Evolutionary conservation across 2,329 filamentous ascomycete genomes (phyloP), one percentile per base, ranked within the genome.

Genomic region (Aureobasidium sp.): DNA sequence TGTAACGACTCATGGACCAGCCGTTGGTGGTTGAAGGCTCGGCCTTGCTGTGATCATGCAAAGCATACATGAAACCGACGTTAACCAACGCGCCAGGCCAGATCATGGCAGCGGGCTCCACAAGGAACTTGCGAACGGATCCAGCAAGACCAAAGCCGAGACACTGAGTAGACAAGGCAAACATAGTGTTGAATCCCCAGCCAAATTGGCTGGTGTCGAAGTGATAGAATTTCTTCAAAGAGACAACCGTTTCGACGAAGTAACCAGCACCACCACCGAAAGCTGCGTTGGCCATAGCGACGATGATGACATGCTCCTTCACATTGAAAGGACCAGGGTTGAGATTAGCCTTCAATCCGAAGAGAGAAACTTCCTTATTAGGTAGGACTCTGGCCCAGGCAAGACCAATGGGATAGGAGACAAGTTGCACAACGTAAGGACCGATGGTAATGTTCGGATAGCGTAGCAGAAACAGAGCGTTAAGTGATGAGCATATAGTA

Each of bases 401-500:
- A 21, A 89, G 81, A 63, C 90, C 90, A 45, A 95, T 80, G 2
- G 90, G 90, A 69, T 95, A 90, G 51, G 90, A 89, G 61, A 95
- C 82, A 62, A 95, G 78, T 68, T 93, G 79, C 25, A 90, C 89
- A 76, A 95, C 94, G 66, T 95, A 88, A 45, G 90, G 89, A 21
- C 88, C 91, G 68, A 95, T 93, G 62, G 86, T 87, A 73, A 95
- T 89, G 74, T 89, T 93, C 37, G 90, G 90, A 78, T 94, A 95
- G 81, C 90, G 83, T 71, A 95, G 78, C 50, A 89, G 91, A 77
- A 95, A 95, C 75, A 95, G 93, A 40, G 94, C 77, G 72, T 94
- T 95, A 45, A 68, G 63, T 3, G 57, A 81, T 1, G 83, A 84
- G n/a, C 82, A 84, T 61, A 86, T 68, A 0, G 83, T 86, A 61